Base-by-base conservation (phyloP, 306 rosid genomes). In the Calophaca sinica region DNA sequence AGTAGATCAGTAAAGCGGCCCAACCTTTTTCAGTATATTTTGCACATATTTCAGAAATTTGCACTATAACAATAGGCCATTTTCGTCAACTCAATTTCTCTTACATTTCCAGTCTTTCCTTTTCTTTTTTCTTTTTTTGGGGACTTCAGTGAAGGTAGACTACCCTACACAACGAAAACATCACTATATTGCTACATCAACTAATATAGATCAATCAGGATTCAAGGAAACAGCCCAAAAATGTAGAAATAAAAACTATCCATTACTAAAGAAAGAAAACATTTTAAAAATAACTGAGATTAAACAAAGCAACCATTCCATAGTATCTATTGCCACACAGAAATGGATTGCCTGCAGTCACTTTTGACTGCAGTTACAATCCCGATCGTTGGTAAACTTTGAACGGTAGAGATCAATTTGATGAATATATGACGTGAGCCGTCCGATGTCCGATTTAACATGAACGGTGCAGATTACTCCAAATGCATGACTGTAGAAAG, bases 221-320 rank as follows among this genome's bases (percentile, higher is more conserved):
- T 38, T 53, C 61, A 81, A 55, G 6, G 39, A 39, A 32, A 51
- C 53, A 28, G 41, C 28, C 35, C 4, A 52, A 31, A 38, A 70
- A 68, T 28, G 38, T 39, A 46, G 49, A 66, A 49, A 44, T 7
- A 53, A 59, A 42, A 74, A 68, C 42, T 74, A 66, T 15, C 15
- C 79, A 69, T 60, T 76, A 52, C 62, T 55, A 2, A 52, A 72
- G 49, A 62, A 69, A 77, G 28, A 64, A 63, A 71, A 32, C 72
- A 62, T 77, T 83, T 57, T 9, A 79, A 75, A 68, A 65, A 44
- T 74, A 79, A 71, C 61, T 59, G 26, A 41, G 46, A 79, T 32
- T 67, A 63, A 42, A 69, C 28, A 74, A 71, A 29, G 82, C 79
- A 75, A 76, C 81, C 70, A 72, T 68, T 88, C 51, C 77, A 72